A percentile compares a stretch with the other conserved stretches of the same genome.
These are phyloP conservation scores for Mortierella sp. DNA, from an alignment of 371 early-diverging fungal species.

Conservation along the genomic window DNA sequence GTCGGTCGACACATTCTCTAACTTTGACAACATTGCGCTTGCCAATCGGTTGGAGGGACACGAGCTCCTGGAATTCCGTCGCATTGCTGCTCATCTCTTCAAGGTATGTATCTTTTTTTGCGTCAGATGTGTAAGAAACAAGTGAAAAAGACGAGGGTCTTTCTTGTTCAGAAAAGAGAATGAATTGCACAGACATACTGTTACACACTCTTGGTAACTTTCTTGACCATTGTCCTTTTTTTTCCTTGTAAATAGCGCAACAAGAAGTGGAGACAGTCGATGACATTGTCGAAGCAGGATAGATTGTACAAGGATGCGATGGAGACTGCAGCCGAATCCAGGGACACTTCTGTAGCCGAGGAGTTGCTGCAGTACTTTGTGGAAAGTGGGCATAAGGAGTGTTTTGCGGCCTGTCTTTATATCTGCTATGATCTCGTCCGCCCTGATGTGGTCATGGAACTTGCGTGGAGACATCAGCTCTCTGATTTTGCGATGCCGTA, in stretches of 20 bases:
- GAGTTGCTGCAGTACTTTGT: constrained; percentile 95
- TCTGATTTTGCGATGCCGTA: constrained; percentile 97
- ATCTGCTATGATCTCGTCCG: constrained; percentile 94
- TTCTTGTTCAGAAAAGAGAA: no score
- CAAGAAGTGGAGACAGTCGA: constrained; percentile 95
- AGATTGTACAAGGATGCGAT: constrained; percentile 96
- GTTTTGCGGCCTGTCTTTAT: constrained; percentile 92
- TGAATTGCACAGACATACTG: no score
- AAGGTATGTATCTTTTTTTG: constrained; percentile 45
- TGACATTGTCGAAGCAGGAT: constrained; percentile 95
- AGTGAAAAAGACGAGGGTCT: no score
- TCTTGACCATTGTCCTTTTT: no score
- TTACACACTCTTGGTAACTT: no score
- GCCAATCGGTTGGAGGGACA: constrained; percentile 94
- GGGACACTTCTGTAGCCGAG: constrained; percentile 88
- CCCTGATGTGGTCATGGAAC: constrained; percentile 94
- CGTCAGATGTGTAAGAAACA: no score
- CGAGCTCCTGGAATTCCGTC: constrained; percentile 95
- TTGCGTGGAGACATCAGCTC: constrained; percentile 90
- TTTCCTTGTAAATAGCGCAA: constrained; percentile 62
- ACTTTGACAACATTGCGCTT: constrained; percentile 92
- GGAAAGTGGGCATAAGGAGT: constrained; percentile 87
- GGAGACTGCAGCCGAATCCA: constrained; percentile 94
- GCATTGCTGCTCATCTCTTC: constrained; percentile 95
- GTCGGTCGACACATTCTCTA: constrained; percentile 91